Evolutionary conservation across 139 green algal genomes (phyloP).

Genomic region (Tetradesmus obliquus): DNA sequence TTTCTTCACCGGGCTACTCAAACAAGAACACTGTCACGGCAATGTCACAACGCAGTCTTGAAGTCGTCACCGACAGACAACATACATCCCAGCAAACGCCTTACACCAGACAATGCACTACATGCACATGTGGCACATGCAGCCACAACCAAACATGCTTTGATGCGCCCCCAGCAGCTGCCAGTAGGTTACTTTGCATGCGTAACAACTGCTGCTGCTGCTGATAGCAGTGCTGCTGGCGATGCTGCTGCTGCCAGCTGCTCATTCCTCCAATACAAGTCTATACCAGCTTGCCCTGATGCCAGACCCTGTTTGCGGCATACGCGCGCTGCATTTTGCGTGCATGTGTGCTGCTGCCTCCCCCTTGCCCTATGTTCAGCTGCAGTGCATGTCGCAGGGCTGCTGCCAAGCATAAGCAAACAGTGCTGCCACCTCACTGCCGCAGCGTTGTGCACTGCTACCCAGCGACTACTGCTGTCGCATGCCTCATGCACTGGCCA

Average conservation of each 20-base stretch:
- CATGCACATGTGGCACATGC: background rate
- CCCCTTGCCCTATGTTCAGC: background rate
- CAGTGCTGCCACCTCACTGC: too few relatives aligned
- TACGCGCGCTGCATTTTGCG: background rate
- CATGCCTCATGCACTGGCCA: background rate
- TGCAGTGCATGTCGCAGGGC: too few relatives aligned
- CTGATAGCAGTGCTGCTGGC: background rate
- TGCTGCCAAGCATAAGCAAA: too few relatives aligned
- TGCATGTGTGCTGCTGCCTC: background rate
- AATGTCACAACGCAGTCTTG: background rate
- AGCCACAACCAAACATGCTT: background rate
- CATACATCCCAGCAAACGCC: too few relatives aligned
- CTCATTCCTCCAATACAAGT: background rate
- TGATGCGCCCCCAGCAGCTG: too few relatives aligned
- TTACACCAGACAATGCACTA: background rate
- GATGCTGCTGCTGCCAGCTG: conserved; percentile 4
- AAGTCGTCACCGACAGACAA: background rate
- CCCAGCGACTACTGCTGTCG: background rate
- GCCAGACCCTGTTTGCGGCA: background rate
- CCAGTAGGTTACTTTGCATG: too few relatives aligned
- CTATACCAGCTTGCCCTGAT: background rate
- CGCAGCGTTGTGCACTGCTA: background rate
- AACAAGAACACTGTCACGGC: background rate
- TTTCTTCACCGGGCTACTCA: conserved; percentile 26
- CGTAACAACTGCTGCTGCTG: too few relatives aligned